Evolutionary conservation across 768 basidiomycete genomes (phyloP).

Genomic region (Boletus fagicola): DNA sequence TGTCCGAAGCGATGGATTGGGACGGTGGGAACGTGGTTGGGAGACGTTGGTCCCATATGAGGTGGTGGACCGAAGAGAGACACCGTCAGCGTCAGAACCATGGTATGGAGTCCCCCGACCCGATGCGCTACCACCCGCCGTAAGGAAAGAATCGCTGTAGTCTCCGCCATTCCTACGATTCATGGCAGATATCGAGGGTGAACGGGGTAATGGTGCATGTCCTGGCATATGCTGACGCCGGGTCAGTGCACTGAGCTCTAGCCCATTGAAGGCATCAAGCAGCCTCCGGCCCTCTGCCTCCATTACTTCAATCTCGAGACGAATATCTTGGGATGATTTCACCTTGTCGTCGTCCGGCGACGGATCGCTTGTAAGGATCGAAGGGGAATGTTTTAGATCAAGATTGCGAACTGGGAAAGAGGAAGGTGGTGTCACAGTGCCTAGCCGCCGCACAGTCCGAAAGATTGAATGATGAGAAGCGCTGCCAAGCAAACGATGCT

Average conservation of each 20-base stretch:
- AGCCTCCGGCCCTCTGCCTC: conserved; percentile 70
- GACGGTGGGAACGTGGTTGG: conserved; percentile 45
- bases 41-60: conserved; percentile 52
- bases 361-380: conserved; percentile 32
- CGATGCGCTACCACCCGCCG: conserved; percentile 24
- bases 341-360: conserved; percentile 55
- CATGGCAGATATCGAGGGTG: conserved; percentile 29
- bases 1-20: conserved; percentile 38
- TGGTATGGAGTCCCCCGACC: conserved; percentile 33
- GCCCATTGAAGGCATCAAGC: conserved; percentile 77
- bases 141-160: conserved; percentile 25
- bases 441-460: conserved; percentile 46
- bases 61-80: conserved; percentile 53
- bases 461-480: conserved; percentile 41
- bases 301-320: conserved; percentile 61
- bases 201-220: conserved; percentile 26
- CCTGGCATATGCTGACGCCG: conserved; percentile 28
- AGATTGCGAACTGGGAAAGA: conserved; percentile 41
- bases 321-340: conserved; percentile 61
- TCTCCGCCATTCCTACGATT: conserved; percentile 30
- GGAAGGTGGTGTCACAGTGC: conserved; percentile 51
- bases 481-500: conserved; percentile 20
- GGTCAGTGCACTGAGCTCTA: conserved; percentile 69
- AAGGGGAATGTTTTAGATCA: conserved; percentile 38
- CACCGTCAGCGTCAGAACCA: conserved; percentile 44